Conservation (phyloP, 2,329 filamentous ascomycete species). For the Ophiostoma ulmi region DNA sequence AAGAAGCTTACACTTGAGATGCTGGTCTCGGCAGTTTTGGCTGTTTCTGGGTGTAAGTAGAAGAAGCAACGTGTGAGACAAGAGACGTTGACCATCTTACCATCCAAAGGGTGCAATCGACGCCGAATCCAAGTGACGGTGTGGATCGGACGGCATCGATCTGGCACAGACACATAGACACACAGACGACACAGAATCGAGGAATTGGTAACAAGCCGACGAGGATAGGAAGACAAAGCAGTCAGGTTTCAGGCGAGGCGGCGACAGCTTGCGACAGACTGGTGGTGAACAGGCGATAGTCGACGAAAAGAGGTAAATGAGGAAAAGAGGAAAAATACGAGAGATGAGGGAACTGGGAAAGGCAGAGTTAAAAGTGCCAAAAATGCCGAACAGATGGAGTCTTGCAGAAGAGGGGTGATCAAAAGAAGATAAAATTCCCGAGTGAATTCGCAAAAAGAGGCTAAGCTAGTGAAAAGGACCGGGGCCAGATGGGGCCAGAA, state of each 20-base stretch:
- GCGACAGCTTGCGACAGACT: not conserved
- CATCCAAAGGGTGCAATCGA: constrained; percentile 22
- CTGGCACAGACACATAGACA: not conserved
- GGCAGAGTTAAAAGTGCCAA: constrained; percentile 13
- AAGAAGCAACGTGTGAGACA: not conserved
- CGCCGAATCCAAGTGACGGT: not conserved
- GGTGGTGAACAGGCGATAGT: not conserved
- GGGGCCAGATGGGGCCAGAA: not conserved
- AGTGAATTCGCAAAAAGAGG: not conserved
- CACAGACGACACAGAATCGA: not conserved
- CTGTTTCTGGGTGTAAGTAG: constrained; percentile 30
- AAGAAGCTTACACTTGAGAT: constrained; percentile 42
- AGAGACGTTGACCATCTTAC: constrained; percentile 14
- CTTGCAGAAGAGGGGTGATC: not conserved
- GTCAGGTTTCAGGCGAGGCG: not conserved
- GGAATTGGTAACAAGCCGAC: constrained; percentile 1
- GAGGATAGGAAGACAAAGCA: not conserved
- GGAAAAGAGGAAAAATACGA: not conserved
- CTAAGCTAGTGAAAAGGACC: not conserved
- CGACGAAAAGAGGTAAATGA: not conserved
- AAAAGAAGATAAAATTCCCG: constrained; percentile 20
- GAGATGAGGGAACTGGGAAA: not conserved
- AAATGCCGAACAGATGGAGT: constrained; percentile 8
- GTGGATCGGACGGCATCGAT: constrained; percentile 14
- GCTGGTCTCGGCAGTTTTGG: constrained; percentile 45